phyloP scores from a whole-genome alignment of 2,329 filamentous ascomycete species.

The Apiospora koreana region DNA sequence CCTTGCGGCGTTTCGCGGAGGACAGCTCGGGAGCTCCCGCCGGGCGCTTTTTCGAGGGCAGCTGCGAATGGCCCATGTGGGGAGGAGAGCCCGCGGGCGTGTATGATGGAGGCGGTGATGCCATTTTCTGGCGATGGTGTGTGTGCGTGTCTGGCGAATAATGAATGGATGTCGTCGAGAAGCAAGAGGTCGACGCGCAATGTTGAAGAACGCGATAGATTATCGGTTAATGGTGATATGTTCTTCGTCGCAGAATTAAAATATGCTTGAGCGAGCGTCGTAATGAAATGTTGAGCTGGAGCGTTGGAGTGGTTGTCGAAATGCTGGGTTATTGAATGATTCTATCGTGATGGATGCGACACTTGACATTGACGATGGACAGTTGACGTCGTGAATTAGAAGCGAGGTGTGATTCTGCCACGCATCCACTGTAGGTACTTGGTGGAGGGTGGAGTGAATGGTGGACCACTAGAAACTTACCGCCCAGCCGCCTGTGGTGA shows the following conservation, averaged over 20 bases:
- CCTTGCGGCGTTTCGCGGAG: constrained; percentile 68
- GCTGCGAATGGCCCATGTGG: constrained; percentile 49
- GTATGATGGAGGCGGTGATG: constrained; percentile 55
- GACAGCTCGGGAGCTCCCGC: constrained; percentile 55
- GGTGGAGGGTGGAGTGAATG: background rate
- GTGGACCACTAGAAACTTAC: background rate
- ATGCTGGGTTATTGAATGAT: background rate
- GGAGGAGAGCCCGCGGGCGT: constrained; percentile 59
- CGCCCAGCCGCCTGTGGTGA: background rate
- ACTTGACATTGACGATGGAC: background rate
- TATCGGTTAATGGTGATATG: background rate
- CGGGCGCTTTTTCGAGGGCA: constrained; percentile 64
- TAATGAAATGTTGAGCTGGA: no score
- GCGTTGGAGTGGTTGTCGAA: background rate
- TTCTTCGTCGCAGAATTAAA: background rate
- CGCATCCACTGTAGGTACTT: background rate
- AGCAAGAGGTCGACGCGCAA: background rate
- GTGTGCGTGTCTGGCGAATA: constrained; percentile 4
- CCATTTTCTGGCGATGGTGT: constrained; percentile 39
- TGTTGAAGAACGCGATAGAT: background rate
- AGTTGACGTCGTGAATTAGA: background rate
- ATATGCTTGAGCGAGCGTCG: no score
- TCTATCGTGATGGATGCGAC: background rate
- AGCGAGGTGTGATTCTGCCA: background rate
- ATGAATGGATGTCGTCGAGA: background rate